phyloP scores from a whole-genome alignment of 495 filamentous ascomycete species.

The Penicillium crystallinum region DNA sequence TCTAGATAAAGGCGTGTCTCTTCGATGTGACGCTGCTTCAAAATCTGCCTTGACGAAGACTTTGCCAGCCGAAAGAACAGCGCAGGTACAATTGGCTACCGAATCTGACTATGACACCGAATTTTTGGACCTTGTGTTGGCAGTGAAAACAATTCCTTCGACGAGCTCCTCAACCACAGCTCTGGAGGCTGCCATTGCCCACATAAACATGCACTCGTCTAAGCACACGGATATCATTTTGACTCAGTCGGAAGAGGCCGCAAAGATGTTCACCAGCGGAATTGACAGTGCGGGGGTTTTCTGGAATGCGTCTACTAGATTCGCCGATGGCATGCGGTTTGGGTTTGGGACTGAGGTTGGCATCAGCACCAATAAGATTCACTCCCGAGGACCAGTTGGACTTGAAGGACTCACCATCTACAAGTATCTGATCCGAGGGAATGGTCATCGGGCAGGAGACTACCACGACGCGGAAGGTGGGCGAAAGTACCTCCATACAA shows the following conservation, averaged over 20 bases:
- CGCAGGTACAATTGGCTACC: conserved; percentile 56
- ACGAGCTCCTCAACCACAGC: conserved; percentile 21
- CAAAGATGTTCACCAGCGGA: conserved; percentile 72
- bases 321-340: conserved; percentile 94
- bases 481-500: conserved; percentile 19
- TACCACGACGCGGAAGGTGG: conserved; percentile 68
- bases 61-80: conserved; percentile 29
- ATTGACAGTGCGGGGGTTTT: conserved; percentile 91
- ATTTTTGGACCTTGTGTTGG: conserved; percentile 79
- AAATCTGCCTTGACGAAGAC: conserved; percentile 51
- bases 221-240: conserved; percentile 94
- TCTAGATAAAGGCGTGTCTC: conserved; percentile 67
- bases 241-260: conserved; percentile 57
- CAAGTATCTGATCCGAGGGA: conserved; percentile 82
- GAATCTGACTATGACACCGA: conserved; percentile 79
- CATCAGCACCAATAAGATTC: conserved; percentile 98
- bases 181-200: conserved; percentile 66
- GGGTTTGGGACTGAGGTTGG: conserved; percentile 98
- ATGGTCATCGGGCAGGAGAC: conserved; percentile 67
- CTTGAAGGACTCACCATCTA: conserved; percentile 95
- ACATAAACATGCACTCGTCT: conserved; percentile 89
- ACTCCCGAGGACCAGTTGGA: conserved; percentile 87
- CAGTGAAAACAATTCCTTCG: conserved; percentile 69
- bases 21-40: conserved; percentile 73
- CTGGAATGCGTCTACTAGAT: conserved; percentile 92